phyloP scores from a whole-genome alignment of 306 rosid genomes.

The Vigna unguiculata region DNA sequence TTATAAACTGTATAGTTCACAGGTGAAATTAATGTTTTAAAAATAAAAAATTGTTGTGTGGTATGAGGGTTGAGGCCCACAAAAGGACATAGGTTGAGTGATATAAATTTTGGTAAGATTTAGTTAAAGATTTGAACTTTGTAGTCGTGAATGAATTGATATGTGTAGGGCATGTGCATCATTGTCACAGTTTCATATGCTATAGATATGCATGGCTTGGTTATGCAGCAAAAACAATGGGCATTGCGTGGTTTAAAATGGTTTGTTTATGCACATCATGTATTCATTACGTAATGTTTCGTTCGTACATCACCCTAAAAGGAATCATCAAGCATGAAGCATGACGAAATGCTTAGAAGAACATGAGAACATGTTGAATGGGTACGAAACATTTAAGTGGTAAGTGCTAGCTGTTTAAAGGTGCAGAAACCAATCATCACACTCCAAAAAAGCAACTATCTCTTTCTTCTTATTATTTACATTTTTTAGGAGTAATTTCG shows the following conservation, averaged over 20 bases:
- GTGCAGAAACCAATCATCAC: neutral
- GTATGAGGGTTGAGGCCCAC: neutral
- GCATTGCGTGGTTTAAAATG: neutral
- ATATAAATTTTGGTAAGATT: constrained; percentile 4
- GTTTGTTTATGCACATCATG: neutral
- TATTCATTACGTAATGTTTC: neutral
- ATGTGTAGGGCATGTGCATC: neutral
- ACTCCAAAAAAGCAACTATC: constrained; percentile 10
- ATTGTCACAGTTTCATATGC: neutral
- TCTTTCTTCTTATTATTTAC: constrained; percentile 25
- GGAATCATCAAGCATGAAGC: neutral
- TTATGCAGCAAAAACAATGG: too few relatives aligned
- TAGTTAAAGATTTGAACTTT: neutral
- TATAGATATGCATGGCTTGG: neutral
- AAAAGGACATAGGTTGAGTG: neutral
- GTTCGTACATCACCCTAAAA: neutral
- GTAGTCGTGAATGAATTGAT: neutral
- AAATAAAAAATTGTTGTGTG: too few relatives aligned
- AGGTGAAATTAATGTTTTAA: too few relatives aligned
- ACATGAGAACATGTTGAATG: neutral
- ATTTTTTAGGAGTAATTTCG: neutral
- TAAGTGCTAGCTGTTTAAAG: constrained; percentile 22
- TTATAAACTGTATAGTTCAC: too few relatives aligned
- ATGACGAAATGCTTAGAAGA: constrained; percentile 8
- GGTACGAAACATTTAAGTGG: neutral